Evolutionary conservation across 2,329 filamentous ascomycete species (phyloP).

Genomic region (Camillea tinctor): DNA sequence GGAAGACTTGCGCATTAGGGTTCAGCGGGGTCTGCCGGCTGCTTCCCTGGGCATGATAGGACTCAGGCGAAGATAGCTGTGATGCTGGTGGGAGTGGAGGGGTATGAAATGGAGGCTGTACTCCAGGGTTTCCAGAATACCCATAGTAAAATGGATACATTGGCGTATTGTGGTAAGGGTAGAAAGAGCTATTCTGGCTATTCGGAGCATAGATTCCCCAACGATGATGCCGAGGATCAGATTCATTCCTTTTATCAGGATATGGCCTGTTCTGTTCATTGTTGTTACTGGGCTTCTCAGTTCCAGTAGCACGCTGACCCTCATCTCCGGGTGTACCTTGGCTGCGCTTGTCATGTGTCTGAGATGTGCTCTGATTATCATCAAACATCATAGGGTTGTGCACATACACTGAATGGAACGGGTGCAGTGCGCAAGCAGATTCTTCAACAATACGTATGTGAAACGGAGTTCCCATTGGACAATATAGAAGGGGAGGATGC

Average conservation of each 20-base stretch:
- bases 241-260: neutral
- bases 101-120: neutral
- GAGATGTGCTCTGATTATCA: no score
- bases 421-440: slow-evolving; percentile 8
- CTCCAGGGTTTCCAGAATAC: neutral
- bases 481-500: slow-evolving; percentile 10
- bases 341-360: no score
- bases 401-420: slow-evolving; percentile 5
- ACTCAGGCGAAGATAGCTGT: neutral
- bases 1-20: neutral
- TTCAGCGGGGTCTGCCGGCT: neutral
- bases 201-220: neutral
- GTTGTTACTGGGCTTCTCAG: neutral
- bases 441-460: slow-evolving; percentile 6
- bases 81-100: neutral
- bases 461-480: slow-evolving; percentile 9
- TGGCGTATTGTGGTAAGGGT: neutral
- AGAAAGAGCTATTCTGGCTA: neutral
- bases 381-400: neutral
- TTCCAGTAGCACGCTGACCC: neutral
- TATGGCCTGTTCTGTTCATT: no score
- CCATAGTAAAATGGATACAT: neutral
- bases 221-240: no score
- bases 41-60: neutral
- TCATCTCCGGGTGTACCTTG: no score